A percentile compares a stretch with the other conserved stretches of the same genome.
Conservation (phyloP, 2,329 filamentous ascomycete species). For the Leptographium galeiforme region DNA sequence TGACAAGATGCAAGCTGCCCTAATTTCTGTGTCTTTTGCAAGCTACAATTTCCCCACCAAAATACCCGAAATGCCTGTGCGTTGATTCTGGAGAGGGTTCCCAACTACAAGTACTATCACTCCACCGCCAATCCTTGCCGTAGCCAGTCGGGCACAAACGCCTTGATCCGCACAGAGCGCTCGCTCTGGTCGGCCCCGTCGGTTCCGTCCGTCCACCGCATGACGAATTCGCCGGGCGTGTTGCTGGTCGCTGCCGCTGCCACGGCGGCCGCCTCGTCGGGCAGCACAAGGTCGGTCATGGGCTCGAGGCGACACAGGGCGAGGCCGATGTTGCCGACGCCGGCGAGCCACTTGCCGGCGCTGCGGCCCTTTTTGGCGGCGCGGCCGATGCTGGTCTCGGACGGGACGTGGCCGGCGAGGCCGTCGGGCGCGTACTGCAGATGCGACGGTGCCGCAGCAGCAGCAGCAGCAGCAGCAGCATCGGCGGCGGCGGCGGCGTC, state of each 20-base stretch:
- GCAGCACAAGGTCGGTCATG: constrained; percentile 68
- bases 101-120: too few relatives aligned
- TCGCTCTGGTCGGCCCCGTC: constrained; percentile 21
- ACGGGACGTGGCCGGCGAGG: constrained; percentile 25
- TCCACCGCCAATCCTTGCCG: constrained; percentile 21
- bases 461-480: too few relatives aligned
- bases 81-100: background rate
- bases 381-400: constrained; percentile 35
- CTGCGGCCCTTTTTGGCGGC: constrained; percentile 49
- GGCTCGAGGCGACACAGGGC: constrained; percentile 77
- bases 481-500: background rate
- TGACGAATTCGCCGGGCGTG: constrained; percentile 47
- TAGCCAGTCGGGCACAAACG: constrained; percentile 74
- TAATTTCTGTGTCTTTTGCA: too few relatives aligned
- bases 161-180: constrained; percentile 49
- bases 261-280: constrained; percentile 52
- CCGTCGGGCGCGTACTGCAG: constrained; percentile 10
- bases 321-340: constrained; percentile 70
- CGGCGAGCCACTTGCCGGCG: constrained; percentile 67
- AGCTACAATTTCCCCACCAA: too few relatives aligned
- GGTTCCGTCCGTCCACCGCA: constrained; percentile 16
- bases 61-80: too few relatives aligned
- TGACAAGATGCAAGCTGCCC: too few relatives aligned
- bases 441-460: background rate
- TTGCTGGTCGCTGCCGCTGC: constrained; percentile 47